Evolutionary conservation across 768 basidiomycete species (phyloP), one percentile per base, ranked within the genome.

Genomic region (Mycena haematopus): DNA sequence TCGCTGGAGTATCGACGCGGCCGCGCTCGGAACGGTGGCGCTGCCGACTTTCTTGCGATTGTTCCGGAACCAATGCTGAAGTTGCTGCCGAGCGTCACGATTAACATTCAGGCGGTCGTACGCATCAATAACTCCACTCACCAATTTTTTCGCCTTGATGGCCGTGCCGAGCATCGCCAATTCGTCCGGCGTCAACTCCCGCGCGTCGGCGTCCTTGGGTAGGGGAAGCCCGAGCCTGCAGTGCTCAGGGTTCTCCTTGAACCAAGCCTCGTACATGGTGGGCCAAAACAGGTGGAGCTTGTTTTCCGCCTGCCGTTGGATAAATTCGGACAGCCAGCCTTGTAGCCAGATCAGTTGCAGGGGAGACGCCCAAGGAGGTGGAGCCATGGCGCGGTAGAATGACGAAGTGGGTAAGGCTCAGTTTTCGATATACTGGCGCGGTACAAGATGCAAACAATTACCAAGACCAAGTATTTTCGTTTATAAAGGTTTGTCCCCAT

Each of bases 211-310:
- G 25, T 46, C 51, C 31, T 3, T 17, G 10, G 59, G 52, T 2
- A 47, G 44, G 1, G 59, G 52, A 0, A 60, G 59, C 1, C 45
- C 33, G 8, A 60, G 52, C 1, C 4, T 5, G 3, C 17, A 13
- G 4, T 60, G 35, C 36, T 60, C 59, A 2, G 59, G 36, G 8
- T 2, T 47, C 2, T 7, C 6, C 1, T 6, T 3, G 25, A 60
- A 53, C 33, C 29, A 60, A 1, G 17, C 52, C 14, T 53, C 52
- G 5, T 4, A 0, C 44, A 60, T 14, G 0, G 45, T 2, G 1
- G 51, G 51, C 59, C 52, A 53, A 33, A 60, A 54, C 11, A 53
- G 45, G 24, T 19, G n/a, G 3, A 60, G 44, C 17, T 60, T 60
- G 1, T 19, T 17, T 14, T 60, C 44, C 4, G 51, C 59, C 19